Conservation (phyloP, 129 eudicot genomes). For the Artemisia tridentata region DNA sequence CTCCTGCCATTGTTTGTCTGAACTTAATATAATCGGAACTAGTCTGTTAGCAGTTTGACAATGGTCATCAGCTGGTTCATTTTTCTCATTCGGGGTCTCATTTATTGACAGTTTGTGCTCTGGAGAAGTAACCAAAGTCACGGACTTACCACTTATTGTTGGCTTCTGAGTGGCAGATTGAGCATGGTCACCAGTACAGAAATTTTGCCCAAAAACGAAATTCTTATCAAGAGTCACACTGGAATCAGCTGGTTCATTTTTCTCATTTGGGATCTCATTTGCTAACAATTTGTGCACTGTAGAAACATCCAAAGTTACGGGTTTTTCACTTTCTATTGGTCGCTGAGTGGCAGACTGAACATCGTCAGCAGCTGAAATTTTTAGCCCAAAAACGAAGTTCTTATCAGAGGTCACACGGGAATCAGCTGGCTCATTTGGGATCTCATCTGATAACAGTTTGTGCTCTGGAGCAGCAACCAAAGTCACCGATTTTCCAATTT, state of each 20-base stretch:
- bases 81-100: not conserved
- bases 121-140: not conserved
- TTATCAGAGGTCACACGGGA: not conserved
- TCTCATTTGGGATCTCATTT: not conserved
- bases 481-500: not conserved
- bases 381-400: not conserved
- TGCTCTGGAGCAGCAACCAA: not conserved
- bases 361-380: not conserved
- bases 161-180: slow-evolving; percentile 22
- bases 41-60: not conserved
- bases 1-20: not conserved
- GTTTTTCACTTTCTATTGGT: too few relatives aligned
- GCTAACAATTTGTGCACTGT: not conserved
- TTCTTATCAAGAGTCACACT: too few relatives aligned
- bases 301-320: not conserved
- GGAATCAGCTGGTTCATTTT: not conserved
- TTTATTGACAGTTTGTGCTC: not conserved
- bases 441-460: not conserved
- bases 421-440: not conserved
- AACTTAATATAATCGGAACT: not conserved
- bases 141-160: slow-evolving; percentile 49
- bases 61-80: not conserved
- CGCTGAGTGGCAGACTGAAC: not conserved
- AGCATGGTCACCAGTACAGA: too few relatives aligned
- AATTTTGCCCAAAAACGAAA: too few relatives aligned